phyloP scores from a whole-genome alignment of 345 rosid species.

The Corchorus capsularis region DNA sequence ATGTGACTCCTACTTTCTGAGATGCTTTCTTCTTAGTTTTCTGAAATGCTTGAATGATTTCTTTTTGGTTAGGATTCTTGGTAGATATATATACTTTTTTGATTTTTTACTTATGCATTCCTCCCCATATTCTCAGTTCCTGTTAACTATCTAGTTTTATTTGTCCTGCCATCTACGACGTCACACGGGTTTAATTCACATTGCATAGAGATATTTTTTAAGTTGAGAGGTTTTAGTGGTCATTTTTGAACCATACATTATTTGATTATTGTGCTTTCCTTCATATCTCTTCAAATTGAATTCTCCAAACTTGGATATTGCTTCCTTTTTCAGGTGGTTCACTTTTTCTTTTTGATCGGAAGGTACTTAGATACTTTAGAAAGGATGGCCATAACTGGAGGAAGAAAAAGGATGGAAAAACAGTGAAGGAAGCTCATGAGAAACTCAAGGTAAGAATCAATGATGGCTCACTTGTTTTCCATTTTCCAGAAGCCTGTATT shows the following conservation, averaged over 20 bases:
- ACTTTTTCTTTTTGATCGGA: slow-evolving; percentile 87
- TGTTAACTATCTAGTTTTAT: no score
- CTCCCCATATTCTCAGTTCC: no score
- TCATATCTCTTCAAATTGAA: background rate
- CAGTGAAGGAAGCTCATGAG: slow-evolving; percentile 92
- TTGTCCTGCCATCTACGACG: no score
- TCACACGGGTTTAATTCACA: no score
- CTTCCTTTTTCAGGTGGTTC: slow-evolving; percentile 75
- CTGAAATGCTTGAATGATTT: no score
- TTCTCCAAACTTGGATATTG: slow-evolving; percentile 16
- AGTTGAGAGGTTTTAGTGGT: no score
- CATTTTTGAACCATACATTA: no score
- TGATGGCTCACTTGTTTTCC: slow-evolving; percentile 9
- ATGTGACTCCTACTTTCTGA: no score
- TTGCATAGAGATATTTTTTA: no score
- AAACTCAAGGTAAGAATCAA: slow-evolving; percentile 61
- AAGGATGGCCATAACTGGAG: slow-evolving; percentile 96
- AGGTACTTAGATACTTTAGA: slow-evolving; percentile 87
- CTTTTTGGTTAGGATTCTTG: no score
- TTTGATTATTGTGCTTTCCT: background rate
- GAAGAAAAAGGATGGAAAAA: slow-evolving; percentile 88
- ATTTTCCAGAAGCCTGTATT: background rate
- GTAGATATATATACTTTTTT: no score
- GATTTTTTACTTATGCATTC: background rate
- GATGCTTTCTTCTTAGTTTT: no score